A percentile compares a stretch with the other conserved stretches of the same genome.
Evolutionary conservation across 2,329 filamentous ascomycete species (phyloP).

Genomic region (Talaromyces piceae): DNA sequence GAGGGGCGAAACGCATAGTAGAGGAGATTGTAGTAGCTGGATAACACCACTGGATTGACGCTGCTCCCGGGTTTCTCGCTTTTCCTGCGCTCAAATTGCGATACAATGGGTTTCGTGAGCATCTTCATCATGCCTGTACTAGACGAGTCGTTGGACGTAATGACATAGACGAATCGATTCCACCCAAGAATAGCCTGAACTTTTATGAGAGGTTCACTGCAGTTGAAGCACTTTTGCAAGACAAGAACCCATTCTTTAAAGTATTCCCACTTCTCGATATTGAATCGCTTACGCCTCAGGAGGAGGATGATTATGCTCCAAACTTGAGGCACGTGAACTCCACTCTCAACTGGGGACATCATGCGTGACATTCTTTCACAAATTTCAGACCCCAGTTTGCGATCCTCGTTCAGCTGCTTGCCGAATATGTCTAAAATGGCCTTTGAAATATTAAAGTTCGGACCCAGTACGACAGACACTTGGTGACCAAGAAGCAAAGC

Average conservation of each 20-base stretch:
- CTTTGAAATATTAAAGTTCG: constrained; percentile 60
- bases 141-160: constrained; percentile 56
- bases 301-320: constrained; percentile 81
- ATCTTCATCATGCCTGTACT: constrained; percentile 51
- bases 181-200: constrained; percentile 76
- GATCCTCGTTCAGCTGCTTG: constrained; percentile 43
- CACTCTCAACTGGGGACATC: constrained; percentile 53
- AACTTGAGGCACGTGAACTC: constrained; percentile 68
- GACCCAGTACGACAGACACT: constrained; percentile 61
- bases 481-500: constrained; percentile 69
- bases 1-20: constrained; percentile 76
- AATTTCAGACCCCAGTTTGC: constrained; percentile 63
- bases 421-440: constrained; percentile 52
- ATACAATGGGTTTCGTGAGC: constrained; percentile 60
- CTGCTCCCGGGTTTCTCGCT: constrained; percentile 42
- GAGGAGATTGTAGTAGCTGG: constrained; percentile 69
- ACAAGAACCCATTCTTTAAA: constrained; percentile 68
- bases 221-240: constrained; percentile 78
- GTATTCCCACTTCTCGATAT: constrained; percentile 61
- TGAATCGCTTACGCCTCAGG: constrained; percentile 54
- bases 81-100: constrained; percentile 60
- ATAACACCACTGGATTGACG: constrained; percentile 53
- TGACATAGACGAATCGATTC: constrained; percentile 72
- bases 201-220: constrained; percentile 61
- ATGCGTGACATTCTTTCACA: constrained; percentile 60